Evolutionary conservation across 495 filamentous ascomycete genomes (phyloP).

Genomic region (Aspergillus ellipticus): DNA sequence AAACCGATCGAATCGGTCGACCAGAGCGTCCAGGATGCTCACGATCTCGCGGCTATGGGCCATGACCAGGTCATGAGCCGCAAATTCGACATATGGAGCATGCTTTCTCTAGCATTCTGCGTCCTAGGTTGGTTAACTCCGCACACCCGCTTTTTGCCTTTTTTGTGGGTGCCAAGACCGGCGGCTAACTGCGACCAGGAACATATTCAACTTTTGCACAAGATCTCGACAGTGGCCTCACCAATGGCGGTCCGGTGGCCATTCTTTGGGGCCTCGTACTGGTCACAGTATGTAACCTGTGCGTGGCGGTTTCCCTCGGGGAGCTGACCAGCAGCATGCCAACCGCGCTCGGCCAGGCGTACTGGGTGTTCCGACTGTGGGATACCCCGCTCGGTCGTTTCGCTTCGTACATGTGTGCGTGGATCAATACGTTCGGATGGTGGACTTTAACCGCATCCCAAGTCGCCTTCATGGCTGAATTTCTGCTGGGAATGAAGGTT

Average conservation of each 20-base stretch:
- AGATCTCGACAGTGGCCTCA: slow-evolving; percentile 38
- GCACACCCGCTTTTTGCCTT: not conserved
- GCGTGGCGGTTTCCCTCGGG: slow-evolving; percentile 42
- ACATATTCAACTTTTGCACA: slow-evolving; percentile 47
- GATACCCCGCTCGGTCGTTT: slow-evolving; percentile 33
- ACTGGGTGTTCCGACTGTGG: slow-evolving; percentile 43
- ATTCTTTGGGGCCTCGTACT: slow-evolving; percentile 47
- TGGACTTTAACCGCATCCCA: slow-evolving; percentile 46
- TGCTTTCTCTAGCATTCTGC: slow-evolving; percentile 42
- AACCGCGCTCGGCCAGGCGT: slow-evolving; percentile 42
- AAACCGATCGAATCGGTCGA: slow-evolving; percentile 32
- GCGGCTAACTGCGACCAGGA: slow-evolving; percentile 11
- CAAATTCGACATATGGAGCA: slow-evolving; percentile 48
- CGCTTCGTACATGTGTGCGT: slow-evolving; percentile 43
- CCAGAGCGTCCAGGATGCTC: slow-evolving; percentile 41
- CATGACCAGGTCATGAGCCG: slow-evolving; percentile 46
- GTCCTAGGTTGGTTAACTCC: slow-evolving; percentile 25
- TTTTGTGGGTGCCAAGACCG: not conserved
- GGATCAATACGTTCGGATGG: slow-evolving; percentile 49
- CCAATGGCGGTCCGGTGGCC: slow-evolving; percentile 41
- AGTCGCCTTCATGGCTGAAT: slow-evolving; percentile 47
- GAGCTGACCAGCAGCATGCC: slow-evolving; percentile 48
- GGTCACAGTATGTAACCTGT: slow-evolving; percentile 42
- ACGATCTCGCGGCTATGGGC: slow-evolving; percentile 47
- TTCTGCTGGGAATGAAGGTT: slow-evolving; percentile 43